Base-by-base conservation (phyloP, 2,329 filamentous ascomycete genomes). In the Pseudocercospora eumusae region DNA sequence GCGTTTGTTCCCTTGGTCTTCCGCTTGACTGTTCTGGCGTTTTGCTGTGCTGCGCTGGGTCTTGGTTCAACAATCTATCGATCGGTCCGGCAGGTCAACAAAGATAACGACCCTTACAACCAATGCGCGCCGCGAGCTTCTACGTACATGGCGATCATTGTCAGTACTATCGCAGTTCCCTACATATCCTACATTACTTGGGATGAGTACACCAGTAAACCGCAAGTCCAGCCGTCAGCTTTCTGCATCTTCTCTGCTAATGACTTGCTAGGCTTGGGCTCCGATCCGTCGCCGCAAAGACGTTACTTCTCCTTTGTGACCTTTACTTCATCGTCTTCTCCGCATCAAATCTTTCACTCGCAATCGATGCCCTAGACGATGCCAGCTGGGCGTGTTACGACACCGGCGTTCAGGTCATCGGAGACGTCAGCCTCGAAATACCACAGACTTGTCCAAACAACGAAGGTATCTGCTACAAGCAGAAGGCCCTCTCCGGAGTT, bases 261-360 rank as follows among this genome's bases (percentile, higher is more conserved):
- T 56, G 42, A 25, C 20, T 4, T 47, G 18, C 6, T 62, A 75
- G 74, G 9, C 81, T 99, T 20, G 95, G 95, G 1, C 80, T 99
- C 63, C 89, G 96, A 47, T 88, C 88, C 6, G 87, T 92, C 9
- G 88, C 88, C 60, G 89, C 91, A 54, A 99, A 99, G 75, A 90
- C 96, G 67, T 87, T 90, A 13, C 85, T 99, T 55, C 90, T 98
- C 63, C 86, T 99, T 59, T 84, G 96, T 61, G 95, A 99, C 77
- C 83, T 99, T 3, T 88, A 97, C 71, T 99, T 99, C 75, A 96
- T 99, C 72, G 93, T 98, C 45, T 96, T 99, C 79, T 93, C 96
- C 76, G 92, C 93, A 3, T 92, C 93, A 56, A 98, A 96, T 77
- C 84, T 96, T 25, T 90, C 91, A 44, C 81, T 99, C 66, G 93